Evolutionary conservation across 768 basidiomycete genomes (phyloP), one percentile per base, ranked within the genome.

Genomic region (Psilocybe azurescens): DNA sequence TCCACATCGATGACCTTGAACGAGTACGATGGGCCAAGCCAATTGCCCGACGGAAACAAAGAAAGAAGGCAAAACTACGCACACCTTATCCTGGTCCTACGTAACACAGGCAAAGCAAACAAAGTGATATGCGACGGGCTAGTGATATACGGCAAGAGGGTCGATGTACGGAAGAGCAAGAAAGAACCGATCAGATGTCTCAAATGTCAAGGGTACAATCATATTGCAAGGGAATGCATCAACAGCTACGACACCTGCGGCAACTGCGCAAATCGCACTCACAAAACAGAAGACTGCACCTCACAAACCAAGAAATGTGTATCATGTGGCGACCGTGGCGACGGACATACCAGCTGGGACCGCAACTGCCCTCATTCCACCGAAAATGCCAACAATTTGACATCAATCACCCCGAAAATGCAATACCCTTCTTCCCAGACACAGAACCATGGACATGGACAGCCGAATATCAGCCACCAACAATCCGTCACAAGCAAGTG

Each of bases 201-300:
- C 39, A 72, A 72, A 41, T 72, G 70, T 54, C 69, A 72, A 10
- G 60, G 59, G 11, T 69, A 41, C 33, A 58, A 60, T 5, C 70
- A 72, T 51, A n/a, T 67, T 0, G 67, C 67, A 3, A 14, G 11
- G 16, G 63, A 63, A 14, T 72, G 71, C 58, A 52, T 24, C 1
- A 7, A 29, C 6, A 44, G 48, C 1, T 39, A 50, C 2, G 67
- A 69, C 48, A 61, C 41, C 14, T 70, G 69, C 33, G 62, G 63
- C 0, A 48, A 48, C 18, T 72, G 69, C 33, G 2, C 18, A 46
- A 10, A 30, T 20, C 2, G 58, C 48, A 32, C 28, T 16, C 61
- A 65, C 44, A 41, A 59, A 20, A 60, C 66, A 11, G 56, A n/a
- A 7, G 28, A 36, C 8, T 67, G 63, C n/a, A 58, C 38, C 24